A percentile compares a stretch with the other conserved stretches of the same genome.
phyloP scores from a whole-genome alignment of 2,329 filamentous ascomycete species.

The Tolypocladium inflatum region DNA sequence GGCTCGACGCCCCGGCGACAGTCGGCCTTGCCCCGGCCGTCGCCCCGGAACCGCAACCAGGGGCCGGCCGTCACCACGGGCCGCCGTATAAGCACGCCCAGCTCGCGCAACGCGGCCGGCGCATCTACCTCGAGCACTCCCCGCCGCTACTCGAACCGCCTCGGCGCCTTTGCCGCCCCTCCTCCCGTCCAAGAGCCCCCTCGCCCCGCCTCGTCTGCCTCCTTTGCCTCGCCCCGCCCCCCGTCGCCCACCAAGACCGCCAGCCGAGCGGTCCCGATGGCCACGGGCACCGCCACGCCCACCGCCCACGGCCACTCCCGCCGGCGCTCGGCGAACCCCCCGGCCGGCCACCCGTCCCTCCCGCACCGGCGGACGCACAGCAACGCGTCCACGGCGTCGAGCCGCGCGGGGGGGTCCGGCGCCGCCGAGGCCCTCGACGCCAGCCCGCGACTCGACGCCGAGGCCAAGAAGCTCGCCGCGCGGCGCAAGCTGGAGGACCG shows the following conservation, averaged over 20 bases:
- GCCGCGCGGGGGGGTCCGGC: constrained; percentile 10
- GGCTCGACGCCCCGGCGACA: constrained; percentile 16
- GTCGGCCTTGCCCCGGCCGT: constrained; percentile 9
- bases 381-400: constrained; percentile 30
- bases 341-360: constrained; percentile 8
- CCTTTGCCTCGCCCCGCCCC: constrained; percentile 21
- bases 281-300: constrained; percentile 14
- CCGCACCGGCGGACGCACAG: constrained; percentile 35
- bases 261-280: constrained; percentile 8
- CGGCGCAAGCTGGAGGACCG: constrained; percentile 63
- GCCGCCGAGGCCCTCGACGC: constrained; percentile 9
- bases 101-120: constrained; percentile 17
- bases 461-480: constrained; percentile 67
- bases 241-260: constrained; percentile 35
- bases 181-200: constrained; percentile 7
- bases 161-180: constrained; percentile 19
- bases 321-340: constrained; percentile 6
- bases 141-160: constrained; percentile 27
- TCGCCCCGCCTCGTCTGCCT: constrained; percentile 19
- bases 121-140: constrained; percentile 7
- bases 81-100: constrained; percentile 34
- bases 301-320: constrained; percentile 8
- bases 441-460: constrained; percentile 46
- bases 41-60: constrained; percentile 21
- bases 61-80: constrained; percentile 21